Conservation (phyloP, 495 filamentous ascomycete genomes). For the Aspergillus conjunctus region DNA sequence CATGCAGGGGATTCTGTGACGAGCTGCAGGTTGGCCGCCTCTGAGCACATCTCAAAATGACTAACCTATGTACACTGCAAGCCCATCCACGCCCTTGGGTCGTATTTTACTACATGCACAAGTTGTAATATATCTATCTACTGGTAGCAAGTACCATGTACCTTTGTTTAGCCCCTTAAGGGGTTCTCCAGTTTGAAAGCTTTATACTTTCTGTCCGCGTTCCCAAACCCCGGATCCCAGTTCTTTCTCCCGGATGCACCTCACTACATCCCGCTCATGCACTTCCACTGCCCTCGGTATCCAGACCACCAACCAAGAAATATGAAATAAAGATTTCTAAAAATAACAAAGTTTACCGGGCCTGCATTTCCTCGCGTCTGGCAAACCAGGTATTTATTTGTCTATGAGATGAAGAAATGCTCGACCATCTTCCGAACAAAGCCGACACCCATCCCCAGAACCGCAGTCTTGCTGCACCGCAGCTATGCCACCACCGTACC, state of each 20-base stretch:
- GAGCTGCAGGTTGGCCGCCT: neutral
- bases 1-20: neutral
- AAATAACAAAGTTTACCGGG: neutral
- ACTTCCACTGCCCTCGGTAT: too few relatives aligned
- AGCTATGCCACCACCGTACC: neutral
- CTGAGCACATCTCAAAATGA: neutral
- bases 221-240: neutral
- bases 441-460: neutral
- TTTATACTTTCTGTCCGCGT: neutral
- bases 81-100: neutral
- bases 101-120: neutral
- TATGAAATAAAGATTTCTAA: neutral
- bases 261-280: neutral
- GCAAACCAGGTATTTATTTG: too few relatives aligned
- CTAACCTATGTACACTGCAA: neutral
- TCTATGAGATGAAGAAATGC: neutral
- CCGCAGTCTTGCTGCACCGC: neutral
- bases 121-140: too few relatives aligned
- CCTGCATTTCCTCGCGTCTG: neutral
- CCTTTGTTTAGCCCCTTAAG: neutral
- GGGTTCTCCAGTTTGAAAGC: neutral
- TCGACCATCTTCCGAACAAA: neutral
- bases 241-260: neutral
- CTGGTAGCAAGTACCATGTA: neutral
- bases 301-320: neutral